phyloP scores from a whole-genome alignment of 202 grass and related monocot species.

The Setaria viridis region DNA sequence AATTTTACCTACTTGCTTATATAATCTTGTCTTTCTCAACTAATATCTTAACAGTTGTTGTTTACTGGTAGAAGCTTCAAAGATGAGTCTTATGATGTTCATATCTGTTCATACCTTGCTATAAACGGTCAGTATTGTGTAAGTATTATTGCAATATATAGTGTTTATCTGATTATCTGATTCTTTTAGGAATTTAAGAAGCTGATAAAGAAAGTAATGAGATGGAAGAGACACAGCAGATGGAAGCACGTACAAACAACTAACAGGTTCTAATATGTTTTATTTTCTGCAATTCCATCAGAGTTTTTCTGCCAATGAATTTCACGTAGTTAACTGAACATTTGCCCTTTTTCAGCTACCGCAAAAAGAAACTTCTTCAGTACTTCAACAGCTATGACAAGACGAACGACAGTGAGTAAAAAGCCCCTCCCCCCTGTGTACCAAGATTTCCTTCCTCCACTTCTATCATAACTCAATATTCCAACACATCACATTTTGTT shows the following conservation, averaged over 20 bases:
- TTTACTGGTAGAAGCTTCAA: slow-evolving; percentile 19
- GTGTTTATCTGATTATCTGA: slow-evolving; percentile 3
- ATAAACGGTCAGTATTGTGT: no score
- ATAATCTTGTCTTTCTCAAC: slow-evolving; percentile 22
- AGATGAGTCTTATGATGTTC: neutral
- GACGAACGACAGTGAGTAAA: slow-evolving; percentile 43
- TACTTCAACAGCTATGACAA: slow-evolving; percentile 32
- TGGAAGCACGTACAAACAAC: neutral
- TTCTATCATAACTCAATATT: slow-evolving; percentile 31
- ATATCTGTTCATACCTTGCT: neutral
- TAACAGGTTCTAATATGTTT: slow-evolving; percentile 24
- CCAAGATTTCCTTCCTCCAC: slow-evolving; percentile 9
- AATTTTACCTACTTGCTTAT: neutral
- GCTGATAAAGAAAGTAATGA: slow-evolving; percentile 43
- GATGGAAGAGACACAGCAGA: slow-evolving; percentile 41
- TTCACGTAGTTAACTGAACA: neutral
- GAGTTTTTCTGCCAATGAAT: neutral
- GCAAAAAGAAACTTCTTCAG: slow-evolving; percentile 39
- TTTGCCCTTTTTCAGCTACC: slow-evolving; percentile 44
- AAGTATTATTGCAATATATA: no score
- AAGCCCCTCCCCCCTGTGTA: slow-evolving; percentile 22
- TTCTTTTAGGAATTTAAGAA: slow-evolving; percentile 56
- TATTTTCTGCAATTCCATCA: slow-evolving; percentile 20
- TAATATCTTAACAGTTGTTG: slow-evolving; percentile 8
- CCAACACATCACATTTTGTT: neutral